Conservation (phyloP, 257 asterid species). For the Vinca minor region DNA sequence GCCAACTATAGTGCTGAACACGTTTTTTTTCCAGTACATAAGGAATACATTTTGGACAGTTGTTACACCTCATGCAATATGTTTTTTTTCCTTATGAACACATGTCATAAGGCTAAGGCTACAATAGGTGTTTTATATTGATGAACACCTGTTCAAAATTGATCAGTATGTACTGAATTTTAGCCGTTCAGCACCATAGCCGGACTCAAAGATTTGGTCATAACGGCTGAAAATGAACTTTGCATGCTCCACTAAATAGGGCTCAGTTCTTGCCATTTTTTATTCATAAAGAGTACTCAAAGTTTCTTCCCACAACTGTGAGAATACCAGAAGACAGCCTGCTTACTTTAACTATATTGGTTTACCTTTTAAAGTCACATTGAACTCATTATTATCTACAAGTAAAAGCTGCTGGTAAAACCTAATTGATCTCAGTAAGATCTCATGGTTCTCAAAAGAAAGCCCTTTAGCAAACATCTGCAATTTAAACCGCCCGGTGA, state of each 20-base stretch:
- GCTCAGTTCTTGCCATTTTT: slow-evolving; percentile 6
- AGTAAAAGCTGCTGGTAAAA: slow-evolving; percentile 25
- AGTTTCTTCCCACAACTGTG: slow-evolving; percentile 17
- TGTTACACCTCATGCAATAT: no score
- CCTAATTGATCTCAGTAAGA: slow-evolving; percentile 9
- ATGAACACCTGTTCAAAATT: no score
- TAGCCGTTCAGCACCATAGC: no score
- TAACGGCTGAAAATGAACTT: slow-evolving; percentile 1
- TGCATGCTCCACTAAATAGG: slow-evolving; percentile 10
- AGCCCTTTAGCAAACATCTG: slow-evolving; percentile 9
- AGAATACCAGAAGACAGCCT: slow-evolving; percentile 16
- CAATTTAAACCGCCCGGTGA: slow-evolving; percentile 16
- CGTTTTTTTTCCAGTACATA: no score
- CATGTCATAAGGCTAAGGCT: no score
- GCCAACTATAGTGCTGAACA: no score
- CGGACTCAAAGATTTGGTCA: no score
- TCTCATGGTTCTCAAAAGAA: slow-evolving; percentile 7
- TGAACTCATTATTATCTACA: slow-evolving; percentile 37
- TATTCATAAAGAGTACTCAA: slow-evolving; percentile 25
- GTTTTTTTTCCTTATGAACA: no score
- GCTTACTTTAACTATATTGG: no score
- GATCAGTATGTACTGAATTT: no score
- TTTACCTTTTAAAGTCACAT: slow-evolving; percentile 8
- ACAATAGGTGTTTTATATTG: no score
- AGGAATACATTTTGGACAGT: no score